Base-by-base conservation (phyloP, 2,329 filamentous ascomycete genomes). In the Aspergillus ochraceus region DNA sequence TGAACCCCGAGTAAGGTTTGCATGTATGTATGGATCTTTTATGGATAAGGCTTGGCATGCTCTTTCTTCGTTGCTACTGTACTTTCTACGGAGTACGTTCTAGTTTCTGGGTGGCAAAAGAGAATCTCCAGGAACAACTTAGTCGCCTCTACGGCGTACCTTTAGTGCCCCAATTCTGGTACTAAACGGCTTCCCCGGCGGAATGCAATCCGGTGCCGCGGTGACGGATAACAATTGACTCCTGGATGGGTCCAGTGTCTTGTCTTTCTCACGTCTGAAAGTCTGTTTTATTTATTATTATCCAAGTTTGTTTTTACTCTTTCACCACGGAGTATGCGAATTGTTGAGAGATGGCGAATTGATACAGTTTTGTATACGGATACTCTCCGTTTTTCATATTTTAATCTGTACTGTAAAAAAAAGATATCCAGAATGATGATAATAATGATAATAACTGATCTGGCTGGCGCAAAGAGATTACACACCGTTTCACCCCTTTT, bases 191-290 rank as follows among this genome's bases (percentile, higher is more conserved):
- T 58, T 55, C 57, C 56, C 60, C 64, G 73, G 56, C 71, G 71
- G 73, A 73, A 73, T 61, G 64, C 45, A 47, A 69, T 69, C 71
- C 67, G 68, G 67, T 74, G 70, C 73, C 73, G 71, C 73, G 72
- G 67, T 67, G 72, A 73, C 70, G 72, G 71, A 70, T 74, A 67
- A 60, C 58, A 67, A 56, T 54, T 32, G 55, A 51, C 50, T 26
- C 50, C 56, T 55, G 45, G 45, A 59, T 61, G 55, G 62, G 57
- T 53, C 51, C 58, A 57, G 55, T 52, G 39, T 58, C 49, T 56
- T 49, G 52, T 52, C 36, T 29, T 30, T 57, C 17, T 57, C 17
- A 36, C 17, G 14, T 10, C 14, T 49, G 29, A 54, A 58, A 49
- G 39, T 54, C 20, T 52, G 52, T 47, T 46, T 29, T 36, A 45